Evolutionary conservation across 2,329 filamentous ascomycete species (phyloP).

Genomic region (Alternaria rosae): DNA sequence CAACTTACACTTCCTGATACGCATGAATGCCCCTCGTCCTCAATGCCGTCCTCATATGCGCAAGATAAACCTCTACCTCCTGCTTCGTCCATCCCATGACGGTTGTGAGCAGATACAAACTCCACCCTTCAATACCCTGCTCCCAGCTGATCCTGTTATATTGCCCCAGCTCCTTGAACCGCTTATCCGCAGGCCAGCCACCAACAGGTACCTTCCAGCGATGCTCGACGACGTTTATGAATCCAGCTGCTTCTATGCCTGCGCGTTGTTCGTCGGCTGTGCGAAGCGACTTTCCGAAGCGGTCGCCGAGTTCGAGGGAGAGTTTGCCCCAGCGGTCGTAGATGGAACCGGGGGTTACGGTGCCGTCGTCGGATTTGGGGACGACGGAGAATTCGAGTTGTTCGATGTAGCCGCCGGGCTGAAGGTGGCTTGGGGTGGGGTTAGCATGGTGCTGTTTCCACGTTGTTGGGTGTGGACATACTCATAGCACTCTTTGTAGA

Average conservation of each 20-base stretch:
- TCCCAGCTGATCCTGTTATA: slow-evolving; percentile 38
- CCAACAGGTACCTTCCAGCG: slow-evolving; percentile 48
- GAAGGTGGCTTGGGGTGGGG: slow-evolving; percentile 21
- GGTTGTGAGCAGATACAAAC: slow-evolving; percentile 30
- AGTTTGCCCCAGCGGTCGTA: slow-evolving; percentile 37
- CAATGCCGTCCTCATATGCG: slow-evolving; percentile 35
- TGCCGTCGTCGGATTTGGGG: slow-evolving; percentile 39
- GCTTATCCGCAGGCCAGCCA: slow-evolving; percentile 43
- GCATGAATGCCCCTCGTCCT: slow-evolving; percentile 38
- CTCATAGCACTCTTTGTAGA: slow-evolving; percentile 29
- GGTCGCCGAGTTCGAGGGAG: slow-evolving; percentile 37
- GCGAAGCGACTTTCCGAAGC: slow-evolving; percentile 45
- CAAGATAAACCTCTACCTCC: slow-evolving; percentile 54
- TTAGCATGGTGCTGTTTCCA: not conserved
- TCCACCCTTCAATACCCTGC: slow-evolving; percentile 40
- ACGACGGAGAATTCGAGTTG: slow-evolving; percentile 36
- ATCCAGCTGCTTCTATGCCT: slow-evolving; percentile 61
- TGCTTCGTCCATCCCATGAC: slow-evolving; percentile 50
- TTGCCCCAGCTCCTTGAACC: slow-evolving; percentile 60
- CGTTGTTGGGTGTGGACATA: slow-evolving; percentile 17
- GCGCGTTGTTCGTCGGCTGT: slow-evolving; percentile 50
- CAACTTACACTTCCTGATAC: slow-evolving; percentile 35
- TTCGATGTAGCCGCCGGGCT: slow-evolving; percentile 43
- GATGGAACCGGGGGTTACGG: slow-evolving; percentile 24
- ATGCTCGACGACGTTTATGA: slow-evolving; percentile 59